Conservation (phyloP, 2,329 filamentous ascomycete genomes). For the Hirsutella thompsonii region DNA sequence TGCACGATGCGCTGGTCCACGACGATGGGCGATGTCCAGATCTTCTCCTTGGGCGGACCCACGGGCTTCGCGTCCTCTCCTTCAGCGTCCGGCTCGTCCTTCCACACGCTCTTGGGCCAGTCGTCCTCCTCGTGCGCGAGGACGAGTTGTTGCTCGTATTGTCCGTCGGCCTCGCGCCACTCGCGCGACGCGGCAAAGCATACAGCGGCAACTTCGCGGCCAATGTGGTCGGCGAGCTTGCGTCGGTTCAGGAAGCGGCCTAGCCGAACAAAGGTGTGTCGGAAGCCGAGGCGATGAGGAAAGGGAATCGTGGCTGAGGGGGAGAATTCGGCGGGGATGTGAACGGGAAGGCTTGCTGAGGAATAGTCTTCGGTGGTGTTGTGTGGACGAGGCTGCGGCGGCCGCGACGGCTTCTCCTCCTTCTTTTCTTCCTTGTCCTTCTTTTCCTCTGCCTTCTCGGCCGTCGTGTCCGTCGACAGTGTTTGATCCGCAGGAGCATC, state of each 20-base stretch:
- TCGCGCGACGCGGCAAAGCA: conserved; percentile 52
- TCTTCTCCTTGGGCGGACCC: conserved; percentile 46
- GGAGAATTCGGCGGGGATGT: conserved; percentile 57
- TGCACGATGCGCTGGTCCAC: conserved; percentile 63
- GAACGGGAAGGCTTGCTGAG: conserved; percentile 47
- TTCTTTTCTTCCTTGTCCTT: conserved; percentile 27
- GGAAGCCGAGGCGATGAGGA: conserved; percentile 85
- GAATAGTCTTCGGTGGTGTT: conserved; percentile 63
- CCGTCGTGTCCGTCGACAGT: conserved; percentile 10
- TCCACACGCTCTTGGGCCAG: conserved; percentile 73
- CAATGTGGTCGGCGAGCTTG: conserved; percentile 73
- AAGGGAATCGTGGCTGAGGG: conserved; percentile 63
- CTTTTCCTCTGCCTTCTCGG: conserved; percentile 18
- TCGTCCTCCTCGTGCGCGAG: conserved; percentile 62
- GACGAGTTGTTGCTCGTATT: conserved; percentile 33
- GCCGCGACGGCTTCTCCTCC: conserved; percentile 40
- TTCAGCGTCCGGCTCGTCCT: conserved; percentile 30
- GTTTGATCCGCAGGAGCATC: neutral
- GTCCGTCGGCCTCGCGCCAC: conserved; percentile 28
- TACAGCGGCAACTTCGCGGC: conserved; percentile 73
- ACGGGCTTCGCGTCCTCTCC: conserved; percentile 17
- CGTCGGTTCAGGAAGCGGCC: conserved; percentile 81
- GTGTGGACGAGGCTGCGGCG: conserved; percentile 57
- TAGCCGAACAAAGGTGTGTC: conserved; percentile 76
- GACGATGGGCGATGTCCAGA: conserved; percentile 64